phyloP scores from a whole-genome alignment of 768 basidiomycete genomes.

The Phylloporus rhodoxanthus region DNA sequence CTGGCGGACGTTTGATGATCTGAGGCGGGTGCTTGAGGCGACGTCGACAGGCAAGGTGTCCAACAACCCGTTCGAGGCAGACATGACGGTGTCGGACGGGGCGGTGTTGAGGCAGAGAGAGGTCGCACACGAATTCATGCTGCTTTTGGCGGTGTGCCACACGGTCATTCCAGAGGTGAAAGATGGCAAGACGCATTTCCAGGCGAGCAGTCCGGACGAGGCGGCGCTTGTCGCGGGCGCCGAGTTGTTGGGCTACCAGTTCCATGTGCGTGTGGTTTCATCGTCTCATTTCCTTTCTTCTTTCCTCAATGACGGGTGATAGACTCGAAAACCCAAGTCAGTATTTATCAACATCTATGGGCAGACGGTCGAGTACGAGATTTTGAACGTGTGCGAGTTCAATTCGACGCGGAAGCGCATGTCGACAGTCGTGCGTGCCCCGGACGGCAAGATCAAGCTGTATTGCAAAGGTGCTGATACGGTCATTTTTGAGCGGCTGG shows the following conservation, averaged over 20 bases:
- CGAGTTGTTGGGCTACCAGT: constrained; percentile 85
- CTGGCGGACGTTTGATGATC: constrained; percentile 77
- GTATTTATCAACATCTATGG: constrained; percentile 84
- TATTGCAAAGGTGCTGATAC: constrained; percentile 98
- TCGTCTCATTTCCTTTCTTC: not conserved
- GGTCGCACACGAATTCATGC: constrained; percentile 65
- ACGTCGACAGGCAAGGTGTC: constrained; percentile 15
- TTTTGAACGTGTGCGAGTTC: constrained; percentile 97
- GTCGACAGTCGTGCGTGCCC: constrained; percentile 87
- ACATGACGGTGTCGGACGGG: constrained; percentile 11
- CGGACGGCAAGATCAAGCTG: constrained; percentile 88
- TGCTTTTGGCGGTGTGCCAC: constrained; percentile 90
- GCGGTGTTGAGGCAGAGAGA: constrained; percentile 36
- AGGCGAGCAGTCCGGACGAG: constrained; percentile 97
- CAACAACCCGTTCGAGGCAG: constrained; percentile 53
- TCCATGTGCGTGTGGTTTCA: constrained; percentile 60
- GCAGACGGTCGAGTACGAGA: constrained; percentile 70
- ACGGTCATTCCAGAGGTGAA: constrained; percentile 94
- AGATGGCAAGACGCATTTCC: constrained; percentile 86
- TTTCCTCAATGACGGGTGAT: constrained; percentile 1
- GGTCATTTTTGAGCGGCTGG: constrained; percentile 91
- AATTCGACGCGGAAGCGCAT: constrained; percentile 97
- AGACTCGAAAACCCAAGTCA: constrained; percentile 95
- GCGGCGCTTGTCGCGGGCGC: constrained; percentile 94
- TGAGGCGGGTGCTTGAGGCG: constrained; percentile 51